Conservation (phyloP, 2,329 filamentous ascomycete species). For the Phoma sp. region DNA sequence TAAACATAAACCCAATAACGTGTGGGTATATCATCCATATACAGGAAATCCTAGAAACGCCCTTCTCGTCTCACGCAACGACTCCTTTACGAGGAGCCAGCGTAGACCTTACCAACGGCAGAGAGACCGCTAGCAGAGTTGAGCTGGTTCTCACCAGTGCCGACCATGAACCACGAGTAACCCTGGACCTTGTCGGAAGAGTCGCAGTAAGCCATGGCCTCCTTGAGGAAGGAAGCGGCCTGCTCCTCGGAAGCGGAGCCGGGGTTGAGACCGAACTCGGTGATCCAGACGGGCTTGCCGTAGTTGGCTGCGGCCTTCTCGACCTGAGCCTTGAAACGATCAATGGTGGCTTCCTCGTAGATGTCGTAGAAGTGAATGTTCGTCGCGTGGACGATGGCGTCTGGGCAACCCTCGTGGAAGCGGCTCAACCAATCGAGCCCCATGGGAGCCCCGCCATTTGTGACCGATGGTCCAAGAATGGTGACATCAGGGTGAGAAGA, state of each 20-base stretch:
- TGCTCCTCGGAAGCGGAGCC: conserved; percentile 39
- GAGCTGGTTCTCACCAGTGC: conserved; percentile 40
- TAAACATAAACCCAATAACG: conserved; percentile 14
- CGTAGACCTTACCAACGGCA: conserved; percentile 37
- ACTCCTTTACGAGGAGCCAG: conserved; percentile 21
- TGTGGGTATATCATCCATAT: conserved; percentile 19
- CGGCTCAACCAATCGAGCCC: conserved; percentile 43
- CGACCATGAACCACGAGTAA: conserved; percentile 51
- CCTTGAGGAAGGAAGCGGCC: conserved; percentile 45
- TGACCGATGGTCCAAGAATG: conserved; percentile 45
- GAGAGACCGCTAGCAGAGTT: conserved; percentile 30
- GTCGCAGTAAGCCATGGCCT: conserved; percentile 46
- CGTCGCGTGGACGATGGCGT: conserved; percentile 45
- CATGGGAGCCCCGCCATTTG: conserved; percentile 33
- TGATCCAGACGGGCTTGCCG: conserved; percentile 47
- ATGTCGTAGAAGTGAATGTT: conserved; percentile 52
- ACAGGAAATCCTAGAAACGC: conserved; percentile 15
- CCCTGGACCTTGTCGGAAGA: conserved; percentile 37
- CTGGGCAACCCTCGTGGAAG: conserved; percentile 45
- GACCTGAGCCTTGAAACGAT: conserved; percentile 51
- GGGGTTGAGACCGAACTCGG: conserved; percentile 48
- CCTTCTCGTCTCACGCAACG: neutral
- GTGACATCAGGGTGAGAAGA: conserved; percentile 38
- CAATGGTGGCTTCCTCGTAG: conserved; percentile 36
- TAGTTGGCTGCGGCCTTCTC: conserved; percentile 39